Percentiles rank a stretch among this genome's conserved stretches.
Evolutionary conservation across 345 rosid species (phyloP).

Genomic region (Linum trigynum): DNA sequence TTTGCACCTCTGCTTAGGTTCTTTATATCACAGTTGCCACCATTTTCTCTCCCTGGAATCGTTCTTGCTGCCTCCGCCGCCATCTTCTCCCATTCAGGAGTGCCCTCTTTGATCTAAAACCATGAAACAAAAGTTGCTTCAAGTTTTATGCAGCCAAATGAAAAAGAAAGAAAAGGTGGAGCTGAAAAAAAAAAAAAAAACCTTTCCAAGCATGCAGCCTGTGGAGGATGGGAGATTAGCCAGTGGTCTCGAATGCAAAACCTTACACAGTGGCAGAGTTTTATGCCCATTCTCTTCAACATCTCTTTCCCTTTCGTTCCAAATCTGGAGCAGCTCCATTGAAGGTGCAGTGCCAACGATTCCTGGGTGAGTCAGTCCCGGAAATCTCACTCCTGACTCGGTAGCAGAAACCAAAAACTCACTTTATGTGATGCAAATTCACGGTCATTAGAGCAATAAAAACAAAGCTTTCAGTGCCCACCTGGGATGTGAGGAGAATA

Average conservation of each 20-base stretch:
- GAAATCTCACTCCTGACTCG: slow-evolving; percentile 67
- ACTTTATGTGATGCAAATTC: slow-evolving; percentile 1
- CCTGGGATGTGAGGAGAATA: slow-evolving; percentile 88
- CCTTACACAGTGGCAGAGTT: slow-evolving; percentile 52
- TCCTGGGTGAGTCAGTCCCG: slow-evolving; percentile 84
- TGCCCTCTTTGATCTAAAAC: slow-evolving; percentile 49
- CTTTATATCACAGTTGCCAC: slow-evolving; percentile 92
- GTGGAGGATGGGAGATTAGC: slow-evolving; percentile 62
- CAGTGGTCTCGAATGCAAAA: slow-evolving; percentile 71
- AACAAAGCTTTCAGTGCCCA: slow-evolving; percentile 2
- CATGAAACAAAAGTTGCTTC: slow-evolving; percentile 7
- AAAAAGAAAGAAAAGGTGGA: not conserved
- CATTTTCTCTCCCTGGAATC: slow-evolving; percentile 87
- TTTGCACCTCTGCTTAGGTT: slow-evolving; percentile 84
- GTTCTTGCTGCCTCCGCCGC: slow-evolving; percentile 75
- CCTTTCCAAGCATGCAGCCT: slow-evolving; percentile 73
- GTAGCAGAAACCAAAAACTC: slow-evolving; percentile 1
- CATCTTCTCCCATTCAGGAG: slow-evolving; percentile 71
- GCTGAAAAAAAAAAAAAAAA: slow-evolving; percentile 11
- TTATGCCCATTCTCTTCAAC: slow-evolving; percentile 51
- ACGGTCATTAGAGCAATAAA: not conserved
- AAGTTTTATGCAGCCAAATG: not conserved
- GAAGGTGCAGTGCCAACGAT: slow-evolving; percentile 86
- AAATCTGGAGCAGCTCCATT: slow-evolving; percentile 56
- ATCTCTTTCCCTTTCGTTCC: slow-evolving; percentile 76